These are phyloP conservation scores for Mycena olivaceomarginata DNA, from an alignment of 768 basidiomycete species.

Conservation along the genomic window DNA sequence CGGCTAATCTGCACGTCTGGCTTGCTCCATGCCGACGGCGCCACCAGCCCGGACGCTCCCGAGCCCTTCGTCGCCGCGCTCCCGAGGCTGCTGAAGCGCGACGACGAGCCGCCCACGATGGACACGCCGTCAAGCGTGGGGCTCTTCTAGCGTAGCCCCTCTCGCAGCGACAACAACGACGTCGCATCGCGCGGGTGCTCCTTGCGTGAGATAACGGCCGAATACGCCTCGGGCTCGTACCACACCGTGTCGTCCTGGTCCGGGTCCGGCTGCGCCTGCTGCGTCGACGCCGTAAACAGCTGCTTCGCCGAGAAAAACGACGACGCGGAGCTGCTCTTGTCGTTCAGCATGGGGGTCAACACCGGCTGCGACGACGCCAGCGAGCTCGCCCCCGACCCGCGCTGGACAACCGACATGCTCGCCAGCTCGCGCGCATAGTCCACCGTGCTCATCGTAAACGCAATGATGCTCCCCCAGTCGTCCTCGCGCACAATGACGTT, in stretches of 20 bases:
- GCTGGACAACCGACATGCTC: constrained; percentile 58
- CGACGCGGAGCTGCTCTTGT: constrained; percentile 54
- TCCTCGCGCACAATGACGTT: constrained; percentile 81
- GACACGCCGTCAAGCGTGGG: constrained; percentile 55
- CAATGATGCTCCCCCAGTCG: constrained; percentile 88
- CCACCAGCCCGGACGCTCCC: constrained; percentile 42
- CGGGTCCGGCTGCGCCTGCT: constrained; percentile 70
- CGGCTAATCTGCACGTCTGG: constrained; percentile 74
- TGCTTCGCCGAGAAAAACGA: constrained; percentile 69
- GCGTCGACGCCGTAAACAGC: constrained; percentile 61
- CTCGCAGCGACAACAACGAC: constrained; percentile 74
- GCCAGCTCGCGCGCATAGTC: constrained; percentile 75
- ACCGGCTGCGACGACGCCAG: constrained; percentile 44
- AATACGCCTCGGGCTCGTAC: constrained; percentile 78
- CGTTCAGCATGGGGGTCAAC: constrained; percentile 47
- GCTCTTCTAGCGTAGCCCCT: constrained; percentile 75
- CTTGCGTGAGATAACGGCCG: constrained; percentile 77
- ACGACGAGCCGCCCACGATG: constrained; percentile 20
- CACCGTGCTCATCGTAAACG: constrained; percentile 80
- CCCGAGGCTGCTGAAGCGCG: constrained; percentile 44
- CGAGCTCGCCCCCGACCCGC: constrained; percentile 32
- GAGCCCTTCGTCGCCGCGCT: constrained; percentile 44
- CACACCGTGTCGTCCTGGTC: constrained; percentile 75
- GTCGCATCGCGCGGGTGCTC: constrained; percentile 78
- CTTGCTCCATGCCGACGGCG: constrained; percentile 71